These are phyloP conservation scores for Neurospora discreta DNA, from an alignment of 495 filamentous ascomycete species.

Conservation along the genomic window DNA sequence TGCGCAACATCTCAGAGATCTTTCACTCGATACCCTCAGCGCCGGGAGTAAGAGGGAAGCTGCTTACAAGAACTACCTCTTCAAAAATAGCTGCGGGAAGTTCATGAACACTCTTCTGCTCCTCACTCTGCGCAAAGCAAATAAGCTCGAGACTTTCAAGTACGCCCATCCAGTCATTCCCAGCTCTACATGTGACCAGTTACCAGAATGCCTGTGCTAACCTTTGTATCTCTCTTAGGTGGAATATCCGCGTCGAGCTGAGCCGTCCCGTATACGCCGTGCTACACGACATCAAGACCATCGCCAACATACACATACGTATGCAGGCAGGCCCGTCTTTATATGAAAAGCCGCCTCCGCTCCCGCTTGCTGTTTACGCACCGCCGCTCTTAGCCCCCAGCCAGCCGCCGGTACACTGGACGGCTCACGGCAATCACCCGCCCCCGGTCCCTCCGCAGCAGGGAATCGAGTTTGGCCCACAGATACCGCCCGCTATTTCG, in stretches of 20 bases:
- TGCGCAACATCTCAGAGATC: constrained; percentile 40
- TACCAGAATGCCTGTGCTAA: constrained; percentile 1
- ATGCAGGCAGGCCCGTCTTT: constrained; percentile 42
- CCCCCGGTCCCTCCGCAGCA: background rate
- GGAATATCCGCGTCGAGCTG: constrained; percentile 52
- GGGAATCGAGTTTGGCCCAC: background rate
- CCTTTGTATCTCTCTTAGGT: constrained; percentile 25
- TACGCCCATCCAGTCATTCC: constrained; percentile 13
- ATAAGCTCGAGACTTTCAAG: constrained; percentile 45
- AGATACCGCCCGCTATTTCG: background rate
- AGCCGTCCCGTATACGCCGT: constrained; percentile 45
- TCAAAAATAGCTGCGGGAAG: constrained; percentile 42
- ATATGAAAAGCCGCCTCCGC: constrained; percentile 33
- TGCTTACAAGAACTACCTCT: constrained; percentile 36
- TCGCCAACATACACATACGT: constrained; percentile 47
- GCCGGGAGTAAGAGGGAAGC: constrained; percentile 33
- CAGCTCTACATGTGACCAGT: background rate
- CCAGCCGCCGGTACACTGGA: background rate
- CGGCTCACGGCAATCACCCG: background rate
- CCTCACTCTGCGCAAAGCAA: constrained; percentile 41
- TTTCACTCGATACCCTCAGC: constrained; percentile 38
- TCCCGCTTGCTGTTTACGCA: constrained; percentile 13
- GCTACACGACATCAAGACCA: constrained; percentile 37
- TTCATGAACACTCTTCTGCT: constrained; percentile 50
- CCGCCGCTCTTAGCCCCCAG: background rate